Evolutionary conservation across 108 stramenopile genomes (phyloP), one percentile per base, ranked within the genome.

Genomic region (Cyclotella sp.): DNA sequence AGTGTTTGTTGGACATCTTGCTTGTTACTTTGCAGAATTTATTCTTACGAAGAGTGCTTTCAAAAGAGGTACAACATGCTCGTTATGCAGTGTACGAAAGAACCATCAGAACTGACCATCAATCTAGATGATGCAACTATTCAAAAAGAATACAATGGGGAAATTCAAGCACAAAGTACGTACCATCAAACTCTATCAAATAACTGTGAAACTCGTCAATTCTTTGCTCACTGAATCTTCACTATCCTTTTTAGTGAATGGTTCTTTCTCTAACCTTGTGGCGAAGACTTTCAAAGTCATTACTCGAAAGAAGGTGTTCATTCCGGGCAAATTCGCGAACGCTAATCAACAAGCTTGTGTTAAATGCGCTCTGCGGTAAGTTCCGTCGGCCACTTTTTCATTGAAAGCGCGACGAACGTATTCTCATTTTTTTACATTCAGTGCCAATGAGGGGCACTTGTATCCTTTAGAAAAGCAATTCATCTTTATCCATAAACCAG

Each of bases 401-500:
- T 19, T 55, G 9, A 43, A n/a, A 22, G 5, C 16, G 22, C 15
- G 16, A 10, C 0, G n/a, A 10, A 34, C 9, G 30, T 52, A 51
- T 26, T 21, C 10, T 21, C 45, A 59, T n/a, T 43, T 42, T 14
- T 58, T 21, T 39, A 77, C 2, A 60, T 14, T 3, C 39, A 78
- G 77, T 9, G 97, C 98, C 67, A 97, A 96, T 79, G 97, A 98
- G 67, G 99, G 99, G 13, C 84, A 95, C 60, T 88, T 99, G 41
- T 99, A 98, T 77, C 98, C 98, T 9, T 86, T 99, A 46, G 96
- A 98, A 70, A 97, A 98, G 89, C 95, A 97, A 69, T 98, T 99
- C 87, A 90, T 99, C 75, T 99, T 99, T 88, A 98, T 99, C 63
- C 97, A 99, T 93, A 98, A 99, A 84, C 99, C 99, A 1, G 95